Evolutionary conservation across 2,329 filamentous ascomycete species (phyloP).

Genomic region (Scedosporium dehoogii): DNA sequence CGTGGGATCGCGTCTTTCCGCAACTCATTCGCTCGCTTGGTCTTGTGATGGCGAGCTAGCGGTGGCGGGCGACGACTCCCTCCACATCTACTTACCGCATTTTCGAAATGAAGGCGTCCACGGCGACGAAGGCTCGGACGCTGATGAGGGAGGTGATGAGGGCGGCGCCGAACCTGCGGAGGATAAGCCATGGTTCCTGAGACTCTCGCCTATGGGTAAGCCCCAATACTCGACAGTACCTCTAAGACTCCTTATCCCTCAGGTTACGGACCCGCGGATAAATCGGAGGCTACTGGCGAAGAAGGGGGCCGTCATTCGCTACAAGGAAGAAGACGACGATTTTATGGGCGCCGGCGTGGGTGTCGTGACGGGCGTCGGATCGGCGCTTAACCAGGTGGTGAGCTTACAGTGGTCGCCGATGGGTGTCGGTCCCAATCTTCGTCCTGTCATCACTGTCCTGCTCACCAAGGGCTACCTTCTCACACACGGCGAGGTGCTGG

Average conservation of each 20-base stretch:
- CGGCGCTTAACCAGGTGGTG: slow-evolving; percentile 44
- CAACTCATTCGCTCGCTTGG: slow-evolving; percentile 35
- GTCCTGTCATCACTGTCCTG: slow-evolving; percentile 41
- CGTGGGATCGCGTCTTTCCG: slow-evolving; percentile 32
- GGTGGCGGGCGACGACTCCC: slow-evolving; percentile 44
- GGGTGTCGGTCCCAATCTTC: slow-evolving; percentile 43
- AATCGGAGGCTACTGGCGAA: slow-evolving; percentile 7
- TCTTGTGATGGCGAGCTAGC: slow-evolving; percentile 49
- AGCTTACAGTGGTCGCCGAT: slow-evolving; percentile 46
- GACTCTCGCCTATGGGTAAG: background rate
- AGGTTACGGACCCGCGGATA: slow-evolving; percentile 7
- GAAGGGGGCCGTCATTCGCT: slow-evolving; percentile 9
- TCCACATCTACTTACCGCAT: slow-evolving; percentile 41
- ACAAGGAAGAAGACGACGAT: slow-evolving; percentile 15
- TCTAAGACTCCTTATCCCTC: slow-evolving; percentile 10
- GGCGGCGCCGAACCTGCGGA: background rate
- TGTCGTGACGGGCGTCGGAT: slow-evolving; percentile 35
- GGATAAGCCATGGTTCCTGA: slow-evolving; percentile 6
- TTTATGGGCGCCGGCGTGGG: slow-evolving; percentile 34
- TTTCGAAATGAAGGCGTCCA: slow-evolving; percentile 3
- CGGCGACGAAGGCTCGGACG: slow-evolving; percentile 1
- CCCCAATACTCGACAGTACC: slow-evolving; percentile 11
- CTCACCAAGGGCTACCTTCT: slow-evolving; percentile 39
- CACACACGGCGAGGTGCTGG: slow-evolving; percentile 36
- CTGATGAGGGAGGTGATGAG: background rate